Evolutionary conservation across 2,329 filamentous ascomycete species (phyloP), one percentile per base, ranked within the genome.

Genomic region (Xylariomycetidae sp.): DNA sequence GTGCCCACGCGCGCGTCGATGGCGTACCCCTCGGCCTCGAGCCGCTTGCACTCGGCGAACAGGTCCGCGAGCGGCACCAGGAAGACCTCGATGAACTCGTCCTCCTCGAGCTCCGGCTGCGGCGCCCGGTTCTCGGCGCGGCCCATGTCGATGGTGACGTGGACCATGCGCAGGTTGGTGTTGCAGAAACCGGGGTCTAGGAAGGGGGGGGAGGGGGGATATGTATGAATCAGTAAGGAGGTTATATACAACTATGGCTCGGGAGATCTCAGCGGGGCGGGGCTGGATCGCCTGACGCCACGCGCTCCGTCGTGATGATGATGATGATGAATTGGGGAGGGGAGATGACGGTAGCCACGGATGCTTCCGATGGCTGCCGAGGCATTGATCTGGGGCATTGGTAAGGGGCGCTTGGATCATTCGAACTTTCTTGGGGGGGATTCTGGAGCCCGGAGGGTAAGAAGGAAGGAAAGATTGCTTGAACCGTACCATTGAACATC

Each of bases 61-160:
- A 90, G 58, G 11, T 71, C 64, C 14, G 60, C 64, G 27, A 90
- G 53, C 5, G 79, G 80, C 6, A 87, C 69, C 7, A 74, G 76
- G 50, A 90, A 89, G 20, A 81, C 80, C 56, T 89, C 84, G 51
- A 90, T 89, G 53, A 88, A 89, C 61, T 90, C 85, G 42, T 79
- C 82, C 16, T 88, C 85, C 54, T 90, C 85, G 6, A 89, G 67
- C 52, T 83, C 64, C 0, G 85, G 80, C 56, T 79, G 69, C 2
- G 77, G 77, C 33, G 84, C 67, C 53, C 81, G 73, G 53, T 90
- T 90, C 48, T 79, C 79, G 0, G 81, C 72, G 2, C 78, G 63
- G 4, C 63, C 69, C 69, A 85, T 76, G 57, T 90, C 83, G 42
- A 90, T 75, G 2, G 67, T 72, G 26, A 89, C 76, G 51, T 89